phyloP scores from a whole-genome alignment of 768 basidiomycete genomes.

The Boletus huronensis region DNA sequence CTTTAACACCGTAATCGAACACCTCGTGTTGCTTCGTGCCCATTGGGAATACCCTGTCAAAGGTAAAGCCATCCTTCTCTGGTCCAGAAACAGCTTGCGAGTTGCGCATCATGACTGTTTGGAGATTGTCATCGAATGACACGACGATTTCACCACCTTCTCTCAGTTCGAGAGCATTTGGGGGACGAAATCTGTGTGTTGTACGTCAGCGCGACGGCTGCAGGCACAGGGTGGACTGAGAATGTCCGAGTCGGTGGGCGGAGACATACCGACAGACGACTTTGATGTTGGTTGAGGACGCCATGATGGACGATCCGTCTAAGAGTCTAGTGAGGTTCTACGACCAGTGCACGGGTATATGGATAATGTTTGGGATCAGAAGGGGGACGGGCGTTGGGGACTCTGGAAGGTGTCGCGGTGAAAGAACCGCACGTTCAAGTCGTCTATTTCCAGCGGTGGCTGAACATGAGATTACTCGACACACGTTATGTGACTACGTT shows the following conservation, averaged over 20 bases:
- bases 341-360: slow-evolving; percentile 19
- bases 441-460: slow-evolving; percentile 29
- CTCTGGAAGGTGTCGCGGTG: slow-evolving; percentile 13
- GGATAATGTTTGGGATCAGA: background rate
- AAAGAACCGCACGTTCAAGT: slow-evolving; percentile 17
- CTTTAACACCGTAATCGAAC: slow-evolving; percentile 98
- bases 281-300: slow-evolving; percentile 87
- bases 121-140: slow-evolving; percentile 80
- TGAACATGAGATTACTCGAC: slow-evolving; percentile 18
- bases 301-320: slow-evolving; percentile 48
- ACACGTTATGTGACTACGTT: background rate
- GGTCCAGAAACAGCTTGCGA: slow-evolving; percentile 70
- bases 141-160: slow-evolving; percentile 90
- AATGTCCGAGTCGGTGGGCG: slow-evolving; percentile 2
- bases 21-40: slow-evolving; percentile 88
- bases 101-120: slow-evolving; percentile 78
- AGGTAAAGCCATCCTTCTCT: slow-evolving; percentile 96
- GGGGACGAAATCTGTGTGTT: slow-evolving; percentile 79
- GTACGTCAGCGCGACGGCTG: slow-evolving; percentile 6
- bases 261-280: slow-evolving; percentile 92
- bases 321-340: slow-evolving; percentile 10
- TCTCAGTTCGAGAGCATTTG: slow-evolving; percentile 85
- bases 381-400: slow-evolving; percentile 6
- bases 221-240: background rate
- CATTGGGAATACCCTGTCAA: slow-evolving; percentile 95